Conservation (phyloP, 1,139 yeast genomes). For the Diutina sp. region DNA sequence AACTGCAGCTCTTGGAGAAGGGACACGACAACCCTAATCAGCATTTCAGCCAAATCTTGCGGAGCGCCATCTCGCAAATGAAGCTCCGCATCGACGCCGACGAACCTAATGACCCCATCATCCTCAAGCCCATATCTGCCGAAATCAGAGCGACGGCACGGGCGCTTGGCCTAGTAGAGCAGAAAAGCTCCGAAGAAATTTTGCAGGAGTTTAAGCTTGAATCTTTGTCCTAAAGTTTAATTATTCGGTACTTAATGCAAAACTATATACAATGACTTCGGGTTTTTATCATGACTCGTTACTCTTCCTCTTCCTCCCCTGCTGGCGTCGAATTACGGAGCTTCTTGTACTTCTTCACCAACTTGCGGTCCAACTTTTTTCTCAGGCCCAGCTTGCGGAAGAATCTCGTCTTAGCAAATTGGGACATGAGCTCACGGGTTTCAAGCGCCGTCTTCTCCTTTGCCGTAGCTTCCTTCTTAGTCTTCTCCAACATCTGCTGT, state of each 20-base stretch:
- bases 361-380: slow-evolving; percentile 18
- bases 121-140: neutral
- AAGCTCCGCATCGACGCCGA: neutral
- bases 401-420: slow-evolving; percentile 12
- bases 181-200: neutral
- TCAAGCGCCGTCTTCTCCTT: slow-evolving; percentile 8
- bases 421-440: slow-evolving; percentile 8
- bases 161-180: neutral
- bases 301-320: neutral
- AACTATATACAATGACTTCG: neutral
- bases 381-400: slow-evolving; percentile 16
- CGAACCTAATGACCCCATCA: neutral
- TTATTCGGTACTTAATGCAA: neutral
- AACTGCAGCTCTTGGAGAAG: neutral
- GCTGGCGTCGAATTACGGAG: slow-evolving; percentile 4
- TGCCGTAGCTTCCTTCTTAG: slow-evolving; percentile 8
- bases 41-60: neutral
- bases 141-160: neutral
- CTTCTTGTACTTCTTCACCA: slow-evolving; percentile 17
- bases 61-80: neutral
- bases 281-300: neutral
- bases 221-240: neutral
- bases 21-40: neutral
- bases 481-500: slow-evolving; percentile 11
- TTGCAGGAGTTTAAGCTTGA: neutral